Conservation (phyloP, 2,329 filamentous ascomycete species). For the Metarhizium robertsii region DNA sequence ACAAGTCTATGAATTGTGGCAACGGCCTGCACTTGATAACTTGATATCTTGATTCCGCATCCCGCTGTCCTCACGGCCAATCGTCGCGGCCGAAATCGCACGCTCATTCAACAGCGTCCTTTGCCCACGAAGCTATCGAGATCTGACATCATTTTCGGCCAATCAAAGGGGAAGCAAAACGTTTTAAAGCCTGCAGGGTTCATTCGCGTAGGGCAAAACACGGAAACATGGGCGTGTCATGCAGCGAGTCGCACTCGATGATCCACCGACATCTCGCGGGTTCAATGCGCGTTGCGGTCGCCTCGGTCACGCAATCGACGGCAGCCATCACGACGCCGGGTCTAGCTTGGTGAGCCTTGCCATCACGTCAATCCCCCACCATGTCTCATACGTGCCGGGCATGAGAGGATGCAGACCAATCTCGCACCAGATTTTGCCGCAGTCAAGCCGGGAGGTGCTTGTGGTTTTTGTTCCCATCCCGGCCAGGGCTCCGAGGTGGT, state of each 20-base stretch:
- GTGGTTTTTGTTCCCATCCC: background rate
- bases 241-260: no score
- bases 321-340: background rate
- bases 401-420: background rate
- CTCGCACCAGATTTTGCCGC: background rate
- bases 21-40: no score
- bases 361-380: conserved; percentile 1
- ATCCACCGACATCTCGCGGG: no score
- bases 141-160: background rate
- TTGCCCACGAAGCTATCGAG: no score
- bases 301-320: conserved; percentile 4
- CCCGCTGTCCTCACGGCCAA: no score
- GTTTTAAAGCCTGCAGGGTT: background rate
- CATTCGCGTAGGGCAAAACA: background rate
- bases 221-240: no score
- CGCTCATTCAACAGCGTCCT: no score
- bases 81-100: no score
- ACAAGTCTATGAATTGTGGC: no score
- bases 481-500: background rate
- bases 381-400: background rate
- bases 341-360: background rate
- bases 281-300: background rate
- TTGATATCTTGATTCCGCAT: no score
- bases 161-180: background rate
- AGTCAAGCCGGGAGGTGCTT: no score